A percentile compares a stretch with the other conserved stretches of the same genome.
phyloP scores from a whole-genome alignment of 768 basidiomycete genomes.

The Sistotremastrum suecicum region DNA sequence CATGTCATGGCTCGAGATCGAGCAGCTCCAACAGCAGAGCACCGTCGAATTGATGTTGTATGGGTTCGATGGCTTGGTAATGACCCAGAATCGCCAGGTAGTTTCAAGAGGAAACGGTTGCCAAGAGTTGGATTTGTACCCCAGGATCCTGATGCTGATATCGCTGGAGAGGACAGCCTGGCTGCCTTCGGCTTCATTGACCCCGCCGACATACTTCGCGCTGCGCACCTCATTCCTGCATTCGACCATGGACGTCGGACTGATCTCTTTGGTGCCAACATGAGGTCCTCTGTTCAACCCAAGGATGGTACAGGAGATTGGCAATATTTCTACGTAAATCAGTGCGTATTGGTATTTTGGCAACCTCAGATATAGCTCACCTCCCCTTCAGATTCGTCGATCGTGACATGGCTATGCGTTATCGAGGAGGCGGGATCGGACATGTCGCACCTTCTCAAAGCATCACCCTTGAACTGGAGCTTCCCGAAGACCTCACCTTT shows the following conservation, averaged over 20 bases:
- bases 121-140: conserved; percentile 3
- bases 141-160: not conserved
- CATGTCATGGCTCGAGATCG: not conserved
- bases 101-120: not conserved
- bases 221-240: conserved; percentile 4
- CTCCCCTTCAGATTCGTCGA: conserved; percentile 20
- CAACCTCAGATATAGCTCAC: too few species aligned
- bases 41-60: not conserved
- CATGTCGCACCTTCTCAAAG: too few species aligned
- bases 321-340: too few species aligned
- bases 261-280: too few species aligned
- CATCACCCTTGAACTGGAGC: too few species aligned
- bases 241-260: conserved; percentile 1
- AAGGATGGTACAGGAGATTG: too few species aligned
- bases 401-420: conserved; percentile 19
- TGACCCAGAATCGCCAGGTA: not conserved
- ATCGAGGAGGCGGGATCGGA: conserved; percentile 16
- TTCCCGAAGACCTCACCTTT: too few species aligned
- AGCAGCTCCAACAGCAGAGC: not conserved
- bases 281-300: too few species aligned
- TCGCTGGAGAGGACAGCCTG: too few species aligned
- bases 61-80: conserved; percentile 6
- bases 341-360: too few species aligned
- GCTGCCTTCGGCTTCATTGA: conserved; percentile 6
- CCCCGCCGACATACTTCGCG: conserved; percentile 2